Evolutionary conservation across 768 basidiomycete genomes (phyloP).

Genomic region (Cantharellus anzutake): DNA sequence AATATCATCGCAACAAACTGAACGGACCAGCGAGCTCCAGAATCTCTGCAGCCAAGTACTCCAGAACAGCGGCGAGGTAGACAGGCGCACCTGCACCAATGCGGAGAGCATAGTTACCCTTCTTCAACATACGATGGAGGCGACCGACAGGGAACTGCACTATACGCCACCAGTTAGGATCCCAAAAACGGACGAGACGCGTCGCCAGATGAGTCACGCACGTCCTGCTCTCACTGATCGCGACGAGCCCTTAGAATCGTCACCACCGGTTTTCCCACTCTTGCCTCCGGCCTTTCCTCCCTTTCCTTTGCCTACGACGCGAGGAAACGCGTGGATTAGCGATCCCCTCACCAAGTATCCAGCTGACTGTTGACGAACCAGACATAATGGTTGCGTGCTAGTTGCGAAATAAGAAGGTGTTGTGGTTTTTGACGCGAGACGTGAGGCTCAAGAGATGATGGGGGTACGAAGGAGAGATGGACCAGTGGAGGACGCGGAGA

Average conservation of each 20-base stretch:
- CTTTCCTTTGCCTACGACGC: neutral
- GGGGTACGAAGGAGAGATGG: too few relatives aligned
- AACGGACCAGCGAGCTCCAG: slow-evolving; percentile 23
- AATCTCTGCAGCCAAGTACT: slow-evolving; percentile 27
- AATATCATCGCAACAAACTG: neutral
- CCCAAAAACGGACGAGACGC: neutral
- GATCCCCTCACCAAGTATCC: too few relatives aligned
- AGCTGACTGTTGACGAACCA: too few relatives aligned
- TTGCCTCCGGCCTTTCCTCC: neutral
- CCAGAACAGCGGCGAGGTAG: slow-evolving; percentile 27
- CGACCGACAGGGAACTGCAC: neutral
- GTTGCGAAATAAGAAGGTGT: too few relatives aligned
- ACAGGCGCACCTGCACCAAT: slow-evolving; percentile 23
- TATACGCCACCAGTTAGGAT: neutral
- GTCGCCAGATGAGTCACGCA: neutral
- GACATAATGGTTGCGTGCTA: too few relatives aligned
- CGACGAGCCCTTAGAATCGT: neutral
- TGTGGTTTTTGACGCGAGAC: too few relatives aligned
- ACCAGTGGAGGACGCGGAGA: too few relatives aligned
- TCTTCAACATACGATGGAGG: slow-evolving; percentile 20
- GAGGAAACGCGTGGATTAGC: too few relatives aligned
- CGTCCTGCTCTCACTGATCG: neutral
- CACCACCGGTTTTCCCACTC: neutral
- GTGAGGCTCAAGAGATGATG: too few relatives aligned
- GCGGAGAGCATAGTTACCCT: slow-evolving; percentile 22